Evolutionary conservation across 352 stramenopile genomes (phyloP).

Genomic region (Globisporangium middletonii): DNA sequence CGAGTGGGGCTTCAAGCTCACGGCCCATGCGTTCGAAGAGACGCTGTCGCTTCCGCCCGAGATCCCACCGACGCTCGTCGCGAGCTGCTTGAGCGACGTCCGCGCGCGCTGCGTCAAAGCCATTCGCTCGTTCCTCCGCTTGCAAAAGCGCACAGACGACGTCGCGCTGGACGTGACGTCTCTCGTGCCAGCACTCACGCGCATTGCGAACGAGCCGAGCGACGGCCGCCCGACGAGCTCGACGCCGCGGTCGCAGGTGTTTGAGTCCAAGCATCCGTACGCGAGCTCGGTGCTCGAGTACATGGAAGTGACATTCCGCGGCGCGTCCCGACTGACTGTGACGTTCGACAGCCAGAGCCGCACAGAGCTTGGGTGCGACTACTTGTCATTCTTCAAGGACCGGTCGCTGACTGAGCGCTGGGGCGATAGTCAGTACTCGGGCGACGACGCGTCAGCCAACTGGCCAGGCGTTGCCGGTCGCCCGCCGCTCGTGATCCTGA

Average conservation of each 20-base stretch:
- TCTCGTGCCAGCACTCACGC: conserved; percentile 28
- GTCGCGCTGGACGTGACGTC: conserved; percentile 11
- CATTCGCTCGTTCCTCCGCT: conserved; percentile 24
- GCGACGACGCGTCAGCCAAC: conserved; percentile 57
- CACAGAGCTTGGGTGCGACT: conserved; percentile 74
- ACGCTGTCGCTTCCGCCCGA: conserved; percentile 44
- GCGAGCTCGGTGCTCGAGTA: conserved; percentile 73
- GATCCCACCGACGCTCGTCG: conserved; percentile 29
- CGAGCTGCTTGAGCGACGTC: conserved; percentile 50
- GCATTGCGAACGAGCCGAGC: conserved; percentile 38
- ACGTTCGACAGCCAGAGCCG: conserved; percentile 64
- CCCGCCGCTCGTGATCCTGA: conserved; percentile 63
- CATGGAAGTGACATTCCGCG: conserved; percentile 71
- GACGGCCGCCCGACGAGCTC: conserved; percentile 43
- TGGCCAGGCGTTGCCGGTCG: conserved; percentile 67
- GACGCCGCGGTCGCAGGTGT: conserved; percentile 45
- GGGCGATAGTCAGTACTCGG: conserved; percentile 63
- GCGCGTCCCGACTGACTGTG: conserved; percentile 52
- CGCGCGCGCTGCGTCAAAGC: conserved; percentile 54
- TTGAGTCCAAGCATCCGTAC: conserved; percentile 87
- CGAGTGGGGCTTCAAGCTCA: conserved; percentile 84
- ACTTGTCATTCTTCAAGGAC: conserved; percentile 83
- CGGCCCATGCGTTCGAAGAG: conserved; percentile 59
- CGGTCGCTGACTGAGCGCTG: conserved; percentile 57
- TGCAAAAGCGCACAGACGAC: conserved; percentile 9